Percentiles rank a stretch among this genome's conserved stretches.
Conservation (phyloP, 108 stramenopile genomes). For the Fragilaria radians region DNA sequence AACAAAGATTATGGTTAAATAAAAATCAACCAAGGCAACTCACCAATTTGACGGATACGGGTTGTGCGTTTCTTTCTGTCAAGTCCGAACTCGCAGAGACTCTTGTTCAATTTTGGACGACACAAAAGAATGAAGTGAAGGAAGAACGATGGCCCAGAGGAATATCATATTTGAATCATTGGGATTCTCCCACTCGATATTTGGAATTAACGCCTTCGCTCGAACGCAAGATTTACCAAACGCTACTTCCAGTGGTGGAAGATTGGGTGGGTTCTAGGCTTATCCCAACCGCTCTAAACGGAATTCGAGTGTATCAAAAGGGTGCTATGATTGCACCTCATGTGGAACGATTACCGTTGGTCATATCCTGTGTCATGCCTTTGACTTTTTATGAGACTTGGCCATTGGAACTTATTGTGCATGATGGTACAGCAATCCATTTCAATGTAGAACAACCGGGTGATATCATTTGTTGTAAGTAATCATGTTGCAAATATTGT, state of each 20-base stretch:
- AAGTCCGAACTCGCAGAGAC: too few relatives aligned
- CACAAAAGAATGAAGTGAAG: conserved; percentile 34
- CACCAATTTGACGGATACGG: too few relatives aligned
- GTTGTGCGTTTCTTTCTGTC: too few relatives aligned
- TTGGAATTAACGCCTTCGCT: conserved; percentile 54
- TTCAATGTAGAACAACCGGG: background rate
- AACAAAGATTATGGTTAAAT: too few relatives aligned
- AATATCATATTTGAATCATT: conserved; percentile 70
- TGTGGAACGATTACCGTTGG: conserved; percentile 83
- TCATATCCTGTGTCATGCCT: conserved; percentile 87
- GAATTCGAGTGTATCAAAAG: conserved; percentile 79
- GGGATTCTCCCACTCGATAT: conserved; percentile 75
- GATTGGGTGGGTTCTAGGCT: conserved; percentile 89
- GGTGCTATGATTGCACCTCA: conserved; percentile 81
- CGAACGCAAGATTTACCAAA: conserved; percentile 65
- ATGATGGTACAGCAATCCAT: conserved; percentile 56
- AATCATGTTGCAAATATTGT: background rate
- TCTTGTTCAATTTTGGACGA: too few relatives aligned
- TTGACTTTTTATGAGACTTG: conserved; percentile 87
- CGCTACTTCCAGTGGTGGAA: conserved; percentile 64
- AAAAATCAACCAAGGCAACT: too few relatives aligned
- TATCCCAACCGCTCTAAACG: conserved; percentile 74
- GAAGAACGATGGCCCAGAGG: conserved; percentile 65
- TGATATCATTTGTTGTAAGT: background rate
- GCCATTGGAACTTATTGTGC: conserved; percentile 86